phyloP scores from a whole-genome alignment of 441 rosid species.

The Adansonia madagascariensis region DNA sequence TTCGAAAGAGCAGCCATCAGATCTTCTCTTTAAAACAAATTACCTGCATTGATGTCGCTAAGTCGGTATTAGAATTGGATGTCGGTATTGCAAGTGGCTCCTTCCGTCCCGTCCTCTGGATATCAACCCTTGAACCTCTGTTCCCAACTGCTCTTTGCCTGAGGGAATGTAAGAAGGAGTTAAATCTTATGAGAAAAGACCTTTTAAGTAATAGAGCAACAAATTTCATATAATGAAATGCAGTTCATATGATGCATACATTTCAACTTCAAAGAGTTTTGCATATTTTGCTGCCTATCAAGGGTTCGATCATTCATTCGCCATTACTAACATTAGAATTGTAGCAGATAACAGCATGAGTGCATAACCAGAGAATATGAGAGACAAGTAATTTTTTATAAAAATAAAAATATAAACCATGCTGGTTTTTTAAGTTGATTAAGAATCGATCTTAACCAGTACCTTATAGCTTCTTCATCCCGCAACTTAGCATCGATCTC shows the following conservation, averaged over 20 bases:
- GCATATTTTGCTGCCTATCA: background rate
- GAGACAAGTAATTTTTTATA: background rate
- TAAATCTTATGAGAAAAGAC: constrained; percentile 8
- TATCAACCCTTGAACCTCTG: constrained; percentile 42
- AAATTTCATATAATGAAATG: too few species aligned
- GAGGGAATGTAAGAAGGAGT: constrained; percentile 26
- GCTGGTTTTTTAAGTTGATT: background rate
- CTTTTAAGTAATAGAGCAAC: background rate
- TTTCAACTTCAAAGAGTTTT: background rate
- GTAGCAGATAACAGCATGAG: background rate
- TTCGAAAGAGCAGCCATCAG: background rate
- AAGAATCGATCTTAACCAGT: constrained; percentile 17
- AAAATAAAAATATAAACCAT: constrained; percentile 14
- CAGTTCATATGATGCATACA: background rate
- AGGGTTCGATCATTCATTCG: background rate
- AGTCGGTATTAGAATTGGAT: constrained; percentile 39
- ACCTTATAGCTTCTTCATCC: constrained; percentile 72
- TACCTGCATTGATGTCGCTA: constrained; percentile 58
- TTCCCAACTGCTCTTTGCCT: constrained; percentile 53
- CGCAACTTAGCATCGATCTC: constrained; percentile 82
- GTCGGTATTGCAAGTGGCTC: constrained; percentile 35
- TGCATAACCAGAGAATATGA: background rate
- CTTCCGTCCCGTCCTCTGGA: constrained; percentile 46
- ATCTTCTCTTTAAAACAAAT: background rate
- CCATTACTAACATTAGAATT: background rate